Percentiles rank a stretch among this genome's conserved stretches.
These are phyloP conservation scores for Clonostachys sp. DNA, from an alignment of 2,329 filamentous ascomycete genomes.

Conservation along the genomic window DNA sequence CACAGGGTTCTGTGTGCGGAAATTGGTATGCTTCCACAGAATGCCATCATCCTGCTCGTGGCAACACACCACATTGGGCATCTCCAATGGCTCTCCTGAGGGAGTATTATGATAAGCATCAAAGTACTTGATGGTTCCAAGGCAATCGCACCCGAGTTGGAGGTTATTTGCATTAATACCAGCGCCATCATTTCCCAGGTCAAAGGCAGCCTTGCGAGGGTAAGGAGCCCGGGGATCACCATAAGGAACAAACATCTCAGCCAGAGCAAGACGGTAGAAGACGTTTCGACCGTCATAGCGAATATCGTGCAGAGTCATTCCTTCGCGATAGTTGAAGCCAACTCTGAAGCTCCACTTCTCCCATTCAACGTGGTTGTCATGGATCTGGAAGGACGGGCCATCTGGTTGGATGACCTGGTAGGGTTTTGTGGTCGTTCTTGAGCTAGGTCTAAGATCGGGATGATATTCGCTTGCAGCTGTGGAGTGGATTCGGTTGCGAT, in stretches of 20 bases:
- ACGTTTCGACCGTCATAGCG: slow-evolving; percentile 58
- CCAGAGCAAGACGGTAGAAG: slow-evolving; percentile 60
- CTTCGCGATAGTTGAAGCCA: slow-evolving; percentile 63
- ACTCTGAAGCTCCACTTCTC: slow-evolving; percentile 64
- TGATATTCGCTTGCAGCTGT: slow-evolving; percentile 33
- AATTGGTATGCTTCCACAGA: slow-evolving; percentile 59
- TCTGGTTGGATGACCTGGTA: slow-evolving; percentile 19
- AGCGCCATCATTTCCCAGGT: slow-evolving; percentile 62
- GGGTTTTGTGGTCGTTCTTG: slow-evolving; percentile 16
- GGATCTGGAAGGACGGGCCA: slow-evolving; percentile 29
- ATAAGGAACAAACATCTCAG: slow-evolving; percentile 66
- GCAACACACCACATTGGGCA: slow-evolving; percentile 27
- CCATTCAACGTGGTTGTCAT: slow-evolving; percentile 39
- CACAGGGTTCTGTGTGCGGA: slow-evolving; percentile 49
- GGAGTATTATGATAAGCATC: slow-evolving; percentile 21
- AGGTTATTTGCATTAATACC: slow-evolving; percentile 64
- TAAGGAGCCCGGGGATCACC: slow-evolving; percentile 57
- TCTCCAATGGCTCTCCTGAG: slow-evolving; percentile 17
- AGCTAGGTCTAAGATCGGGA: slow-evolving; percentile 12
- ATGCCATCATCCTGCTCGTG: slow-evolving; percentile 43
- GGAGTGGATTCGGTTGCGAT: slow-evolving; percentile 29
- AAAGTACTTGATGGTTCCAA: slow-evolving; percentile 51
- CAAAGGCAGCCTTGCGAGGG: slow-evolving; percentile 63
- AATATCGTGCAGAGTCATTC: slow-evolving; percentile 61
- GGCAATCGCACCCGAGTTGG: slow-evolving; percentile 58